Percentiles rank a stretch among this genome's conserved stretches.
phyloP scores from a whole-genome alignment of 768 basidiomycete genomes.

The Mycena maculata region DNA sequence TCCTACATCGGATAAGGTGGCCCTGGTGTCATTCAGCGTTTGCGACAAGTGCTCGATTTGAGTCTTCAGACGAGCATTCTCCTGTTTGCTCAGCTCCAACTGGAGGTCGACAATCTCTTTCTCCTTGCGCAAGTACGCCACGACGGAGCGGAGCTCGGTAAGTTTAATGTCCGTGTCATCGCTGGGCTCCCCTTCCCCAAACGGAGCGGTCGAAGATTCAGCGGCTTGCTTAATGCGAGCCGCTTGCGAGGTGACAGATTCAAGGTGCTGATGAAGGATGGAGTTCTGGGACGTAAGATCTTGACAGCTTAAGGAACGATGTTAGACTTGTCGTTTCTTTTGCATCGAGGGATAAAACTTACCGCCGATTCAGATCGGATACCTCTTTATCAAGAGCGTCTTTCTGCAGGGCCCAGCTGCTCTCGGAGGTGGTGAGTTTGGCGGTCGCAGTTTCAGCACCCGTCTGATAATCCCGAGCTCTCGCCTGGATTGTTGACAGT shows the following conservation, averaged over 20 bases:
- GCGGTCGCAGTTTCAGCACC: conserved; percentile 80
- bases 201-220: conserved; percentile 56
- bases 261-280: conserved; percentile 85
- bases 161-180: conserved; percentile 73
- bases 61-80: conserved; percentile 76
- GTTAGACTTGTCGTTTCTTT: not conserved
- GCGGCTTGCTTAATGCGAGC: conserved; percentile 81
- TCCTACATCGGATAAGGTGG: conserved; percentile 78
- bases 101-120: conserved; percentile 94
- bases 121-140: conserved; percentile 87
- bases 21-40: conserved; percentile 75
- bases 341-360: conserved; percentile 33
- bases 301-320: conserved; percentile 60
- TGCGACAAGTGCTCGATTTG: conserved; percentile 82
- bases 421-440: conserved; percentile 77
- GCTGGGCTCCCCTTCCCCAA: conserved; percentile 56
- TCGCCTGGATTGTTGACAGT: conserved; percentile 60
- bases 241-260: conserved; percentile 85
- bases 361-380: conserved; percentile 78
- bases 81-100: conserved; percentile 81
- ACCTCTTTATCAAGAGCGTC: conserved; percentile 84
- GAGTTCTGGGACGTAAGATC: conserved; percentile 82
- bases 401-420: conserved; percentile 85
- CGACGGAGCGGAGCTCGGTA: conserved; percentile 80
- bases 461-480: conserved; percentile 68